Conservation (phyloP, 768 basidiomycete genomes). For the Pulveroboletus frians region DNA sequence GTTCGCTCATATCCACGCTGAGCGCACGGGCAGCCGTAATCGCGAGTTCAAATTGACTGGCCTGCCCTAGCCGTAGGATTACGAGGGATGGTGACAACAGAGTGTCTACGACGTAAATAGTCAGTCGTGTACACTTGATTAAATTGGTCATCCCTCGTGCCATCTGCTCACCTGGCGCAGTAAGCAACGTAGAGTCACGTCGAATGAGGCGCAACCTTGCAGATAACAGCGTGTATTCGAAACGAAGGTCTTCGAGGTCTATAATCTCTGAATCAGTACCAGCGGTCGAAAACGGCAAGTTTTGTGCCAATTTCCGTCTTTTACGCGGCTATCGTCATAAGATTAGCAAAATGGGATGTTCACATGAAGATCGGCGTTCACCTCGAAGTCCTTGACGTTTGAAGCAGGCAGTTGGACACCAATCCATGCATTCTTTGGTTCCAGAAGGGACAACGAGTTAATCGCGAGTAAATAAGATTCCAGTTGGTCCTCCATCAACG, state of each 20-base stretch:
- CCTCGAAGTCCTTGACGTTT: constrained; percentile 43
- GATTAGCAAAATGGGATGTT: constrained; percentile 14
- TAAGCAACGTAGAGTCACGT: constrained; percentile 57
- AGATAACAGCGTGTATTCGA: constrained; percentile 69
- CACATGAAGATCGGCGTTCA: constrained; percentile 23
- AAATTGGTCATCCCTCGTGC: constrained; percentile 6
- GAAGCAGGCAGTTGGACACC: constrained; percentile 55
- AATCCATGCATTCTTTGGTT: constrained; percentile 80
- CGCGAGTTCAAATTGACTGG: constrained; percentile 74
- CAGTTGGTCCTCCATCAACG: constrained; percentile 60
- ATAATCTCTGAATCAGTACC: constrained; percentile 68
- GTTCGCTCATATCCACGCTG: constrained; percentile 79
- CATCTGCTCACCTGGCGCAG: constrained; percentile 55
- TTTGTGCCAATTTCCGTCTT: constrained; percentile 63
- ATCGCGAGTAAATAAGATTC: constrained; percentile 84
- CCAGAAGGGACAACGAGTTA: constrained; percentile 81
- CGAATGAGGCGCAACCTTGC: constrained; percentile 73
- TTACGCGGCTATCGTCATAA: constrained; percentile 50
- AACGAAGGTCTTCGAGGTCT: constrained; percentile 71
- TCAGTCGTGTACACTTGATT: constrained; percentile 12
- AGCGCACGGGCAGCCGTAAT: constrained; percentile 71
- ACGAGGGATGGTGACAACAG: constrained; percentile 57
- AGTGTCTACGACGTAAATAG: constrained; percentile 39
- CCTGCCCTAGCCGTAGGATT: constrained; percentile 72
- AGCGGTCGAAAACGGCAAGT: constrained; percentile 75